phyloP scores from a whole-genome alignment of 345 rosid species.

The Moringa oleifera region DNA sequence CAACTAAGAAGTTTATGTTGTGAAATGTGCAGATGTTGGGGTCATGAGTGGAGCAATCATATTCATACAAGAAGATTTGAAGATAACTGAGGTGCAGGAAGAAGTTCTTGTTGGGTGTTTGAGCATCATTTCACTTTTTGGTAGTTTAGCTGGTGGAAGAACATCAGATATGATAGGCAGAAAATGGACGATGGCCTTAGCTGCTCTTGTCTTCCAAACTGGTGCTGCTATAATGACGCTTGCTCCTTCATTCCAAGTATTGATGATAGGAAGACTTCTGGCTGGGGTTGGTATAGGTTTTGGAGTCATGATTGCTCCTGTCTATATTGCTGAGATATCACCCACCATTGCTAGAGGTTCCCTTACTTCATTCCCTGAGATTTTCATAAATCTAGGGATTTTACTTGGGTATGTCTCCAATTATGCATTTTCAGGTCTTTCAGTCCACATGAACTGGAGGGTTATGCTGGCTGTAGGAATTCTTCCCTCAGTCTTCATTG shows the following conservation, averaged over 20 bases:
- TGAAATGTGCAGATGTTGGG: constrained; percentile 65
- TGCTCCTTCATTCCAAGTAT: constrained; percentile 61
- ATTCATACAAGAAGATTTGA: constrained; percentile 80
- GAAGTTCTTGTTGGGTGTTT: constrained; percentile 75
- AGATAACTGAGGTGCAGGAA: constrained; percentile 67
- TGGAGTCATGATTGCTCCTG: constrained; percentile 89
- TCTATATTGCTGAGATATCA: constrained; percentile 84
- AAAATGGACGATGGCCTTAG: constrained; percentile 92
- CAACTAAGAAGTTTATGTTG: not conserved
- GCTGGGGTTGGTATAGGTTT: constrained; percentile 84
- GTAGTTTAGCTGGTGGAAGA: constrained; percentile 85
- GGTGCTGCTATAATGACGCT: constrained; percentile 81
- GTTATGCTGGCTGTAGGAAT: constrained; percentile 89
- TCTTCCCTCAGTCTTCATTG: constrained; percentile 75
- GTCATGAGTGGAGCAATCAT: constrained; percentile 96
- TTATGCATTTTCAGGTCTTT: constrained; percentile 65
- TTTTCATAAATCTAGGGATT: constrained; percentile 77
- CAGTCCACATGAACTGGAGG: constrained; percentile 75
- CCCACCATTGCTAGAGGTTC: constrained; percentile 66
- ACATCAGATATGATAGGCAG: constrained; percentile 78
- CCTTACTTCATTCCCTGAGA: constrained; percentile 82
- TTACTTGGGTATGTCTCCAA: constrained; percentile 89
- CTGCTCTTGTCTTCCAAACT: constrained; percentile 67
- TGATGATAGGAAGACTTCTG: constrained; percentile 71
- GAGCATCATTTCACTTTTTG: constrained; percentile 75